Evolutionary conservation across 805 yeast genomes (phyloP), one percentile per base, ranked within the genome.

Genomic region (Cephaloascus fragrans): DNA sequence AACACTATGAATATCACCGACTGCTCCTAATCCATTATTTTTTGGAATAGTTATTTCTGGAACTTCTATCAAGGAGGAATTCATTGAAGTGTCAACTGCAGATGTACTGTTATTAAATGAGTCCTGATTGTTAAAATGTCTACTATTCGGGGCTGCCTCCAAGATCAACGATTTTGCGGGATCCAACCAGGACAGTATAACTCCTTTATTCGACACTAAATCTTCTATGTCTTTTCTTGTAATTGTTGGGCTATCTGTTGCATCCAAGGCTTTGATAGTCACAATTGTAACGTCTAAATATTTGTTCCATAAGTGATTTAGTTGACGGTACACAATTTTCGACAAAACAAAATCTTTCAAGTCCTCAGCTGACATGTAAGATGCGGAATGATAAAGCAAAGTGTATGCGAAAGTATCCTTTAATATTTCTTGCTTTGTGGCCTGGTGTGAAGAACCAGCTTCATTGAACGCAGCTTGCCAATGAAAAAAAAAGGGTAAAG

Each of bases 401-500:
- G 49, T 38, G 40, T 61, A 57, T 3, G 64, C 68, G 36, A 60
- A 45, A 3, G 69, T 53, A 34, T 64, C 69, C 35, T 49, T 50
- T 10, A 52, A 29, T 12, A 16, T 20, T 14, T 37, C 40, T 6
- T 3, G 16, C 33, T 17, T 42, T 8, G 43, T 48, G n/a, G 49
- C 17, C 35, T 37, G 40, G 18, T 42, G 38, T 17, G 43, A 35
- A 18, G 32, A 36, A 3, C 32, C 33, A 4, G 32, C 39, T 19
- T 42, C 39, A 19, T 45, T 37, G 10, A 44, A 35, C 4, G 51
- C 50, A 14, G 64, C 29, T 34, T 55, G 56, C 77, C 77, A 73
- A 40, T 61, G 62, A 40, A 59, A 59, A 44, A 71, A 65, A 44
- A 62, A 69, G 3, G 75, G 69, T 3, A 73, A 41, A 36, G 63